These are phyloP conservation scores for Diaporthe ilicicola DNA, from an alignment of 2,329 filamentous ascomycete genomes.

Conservation along the genomic window DNA sequence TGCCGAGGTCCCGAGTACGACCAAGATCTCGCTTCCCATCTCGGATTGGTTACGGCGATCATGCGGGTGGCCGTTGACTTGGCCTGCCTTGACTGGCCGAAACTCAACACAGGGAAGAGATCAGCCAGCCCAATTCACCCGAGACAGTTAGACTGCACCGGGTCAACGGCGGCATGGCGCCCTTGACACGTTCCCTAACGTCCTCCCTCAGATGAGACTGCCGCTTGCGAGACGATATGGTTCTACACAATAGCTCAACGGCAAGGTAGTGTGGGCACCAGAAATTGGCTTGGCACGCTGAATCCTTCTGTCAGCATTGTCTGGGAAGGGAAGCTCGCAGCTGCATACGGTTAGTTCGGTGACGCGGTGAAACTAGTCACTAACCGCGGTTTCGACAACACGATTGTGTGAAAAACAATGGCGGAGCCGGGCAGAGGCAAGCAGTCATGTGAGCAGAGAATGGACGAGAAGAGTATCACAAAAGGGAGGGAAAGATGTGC, in stretches of 20 bases:
- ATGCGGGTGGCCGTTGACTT: background rate
- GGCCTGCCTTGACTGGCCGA: slow-evolving; percentile 15
- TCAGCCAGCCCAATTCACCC: background rate
- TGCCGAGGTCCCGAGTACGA: slow-evolving; percentile 12
- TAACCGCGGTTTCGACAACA: background rate
- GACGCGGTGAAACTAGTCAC: background rate
- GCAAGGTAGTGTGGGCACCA: background rate
- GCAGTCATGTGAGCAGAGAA: background rate
- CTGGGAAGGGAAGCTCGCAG: background rate
- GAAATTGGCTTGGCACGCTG: background rate
- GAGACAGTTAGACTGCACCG: background rate
- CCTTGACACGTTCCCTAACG: background rate
- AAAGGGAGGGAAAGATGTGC: slow-evolving; percentile 25
- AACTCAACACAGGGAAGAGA: background rate
- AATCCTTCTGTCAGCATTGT: background rate
- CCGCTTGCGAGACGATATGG: background rate
- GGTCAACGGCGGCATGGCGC: background rate
- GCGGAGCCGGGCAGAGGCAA: background rate
- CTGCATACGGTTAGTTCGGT: background rate
- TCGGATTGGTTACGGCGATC: slow-evolving; percentile 17
- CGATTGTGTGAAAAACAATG: background rate
- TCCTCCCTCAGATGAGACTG: background rate
- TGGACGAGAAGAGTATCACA: background rate
- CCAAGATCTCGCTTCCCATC: slow-evolving; percentile 27
- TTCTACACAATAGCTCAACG: background rate